Evolutionary conservation across 192 early-diverging fungal genomes (phyloP).

Genomic region (Gonapodya prolifera): DNA sequence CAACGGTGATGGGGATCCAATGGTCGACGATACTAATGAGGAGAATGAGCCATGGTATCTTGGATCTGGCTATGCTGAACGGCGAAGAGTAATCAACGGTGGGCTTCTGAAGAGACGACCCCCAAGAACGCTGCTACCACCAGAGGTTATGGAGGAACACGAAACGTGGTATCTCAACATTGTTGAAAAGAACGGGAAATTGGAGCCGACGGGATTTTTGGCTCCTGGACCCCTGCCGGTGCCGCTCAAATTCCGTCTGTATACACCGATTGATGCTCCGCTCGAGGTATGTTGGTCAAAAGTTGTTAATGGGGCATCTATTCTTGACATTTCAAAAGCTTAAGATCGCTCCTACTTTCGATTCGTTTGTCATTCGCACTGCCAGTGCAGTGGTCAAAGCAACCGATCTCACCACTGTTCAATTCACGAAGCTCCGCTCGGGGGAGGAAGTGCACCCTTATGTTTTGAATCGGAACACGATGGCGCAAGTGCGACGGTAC

Average conservation of each 20-base stretch:
- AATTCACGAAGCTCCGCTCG: neutral
- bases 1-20: neutral
- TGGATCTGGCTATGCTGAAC: neutral
- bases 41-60: neutral
- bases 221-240: neutral
- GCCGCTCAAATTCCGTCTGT: neutral
- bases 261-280: neutral
- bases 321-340: neutral
- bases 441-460: neutral
- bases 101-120: neutral
- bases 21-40: neutral
- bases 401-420: neutral
- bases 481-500: neutral
- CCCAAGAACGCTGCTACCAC: neutral
- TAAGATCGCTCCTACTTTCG: neutral
- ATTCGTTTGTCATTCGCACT: neutral
- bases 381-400: neutral
- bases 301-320: neutral
- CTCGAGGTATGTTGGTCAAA: neutral
- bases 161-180: constrained; percentile 2
- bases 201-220: neutral
- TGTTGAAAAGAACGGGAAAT: neutral
- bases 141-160: neutral
- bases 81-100: neutral
- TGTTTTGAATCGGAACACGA: neutral